Percentiles rank a stretch among this genome's conserved stretches.
Evolutionary conservation across 306 rosid species (phyloP).

Genomic region (Inga leiocalycina): DNA sequence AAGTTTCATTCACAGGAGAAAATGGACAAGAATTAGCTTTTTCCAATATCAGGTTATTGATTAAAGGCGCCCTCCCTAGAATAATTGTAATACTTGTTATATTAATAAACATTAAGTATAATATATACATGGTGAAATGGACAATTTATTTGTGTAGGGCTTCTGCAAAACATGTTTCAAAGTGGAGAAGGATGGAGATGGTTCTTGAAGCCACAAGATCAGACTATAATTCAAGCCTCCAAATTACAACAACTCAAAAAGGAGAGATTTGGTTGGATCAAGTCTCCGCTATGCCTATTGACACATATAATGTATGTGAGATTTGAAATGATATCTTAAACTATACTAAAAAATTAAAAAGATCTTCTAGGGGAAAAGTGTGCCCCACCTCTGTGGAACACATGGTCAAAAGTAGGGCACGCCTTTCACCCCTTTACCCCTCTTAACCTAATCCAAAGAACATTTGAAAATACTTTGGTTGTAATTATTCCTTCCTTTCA

Average conservation of each 20-base stretch:
- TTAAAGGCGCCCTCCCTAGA: background rate
- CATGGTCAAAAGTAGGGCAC: too few relatives aligned
- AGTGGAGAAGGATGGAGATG: slow-evolving; percentile 33
- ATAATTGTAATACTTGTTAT: too few relatives aligned
- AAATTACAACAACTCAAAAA: slow-evolving; percentile 36
- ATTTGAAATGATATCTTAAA: too few relatives aligned
- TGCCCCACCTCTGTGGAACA: too few relatives aligned
- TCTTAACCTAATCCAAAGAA: too few relatives aligned
- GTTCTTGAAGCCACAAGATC: slow-evolving; percentile 12
- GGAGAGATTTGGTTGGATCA: slow-evolving; percentile 44
- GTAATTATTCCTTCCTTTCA: too few relatives aligned
- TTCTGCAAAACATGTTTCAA: slow-evolving; percentile 39
- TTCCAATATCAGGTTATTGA: slow-evolving; percentile 40
- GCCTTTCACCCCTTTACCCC: too few relatives aligned
- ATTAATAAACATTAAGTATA: background rate
- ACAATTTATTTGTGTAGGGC: slow-evolving; percentile 37
- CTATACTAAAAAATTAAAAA: too few relatives aligned
- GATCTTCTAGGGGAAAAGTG: too few relatives aligned
- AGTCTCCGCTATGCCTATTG: background rate
- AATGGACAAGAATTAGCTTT: slow-evolving; percentile 40
- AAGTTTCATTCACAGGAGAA: background rate
- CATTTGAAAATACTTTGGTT: too few relatives aligned
- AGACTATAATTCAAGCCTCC: slow-evolving; percentile 10
- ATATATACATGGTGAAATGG: too few relatives aligned
- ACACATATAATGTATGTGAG: too few relatives aligned